Conservation (phyloP, 768 basidiomycete species). For the Obba rivulosa region DNA sequence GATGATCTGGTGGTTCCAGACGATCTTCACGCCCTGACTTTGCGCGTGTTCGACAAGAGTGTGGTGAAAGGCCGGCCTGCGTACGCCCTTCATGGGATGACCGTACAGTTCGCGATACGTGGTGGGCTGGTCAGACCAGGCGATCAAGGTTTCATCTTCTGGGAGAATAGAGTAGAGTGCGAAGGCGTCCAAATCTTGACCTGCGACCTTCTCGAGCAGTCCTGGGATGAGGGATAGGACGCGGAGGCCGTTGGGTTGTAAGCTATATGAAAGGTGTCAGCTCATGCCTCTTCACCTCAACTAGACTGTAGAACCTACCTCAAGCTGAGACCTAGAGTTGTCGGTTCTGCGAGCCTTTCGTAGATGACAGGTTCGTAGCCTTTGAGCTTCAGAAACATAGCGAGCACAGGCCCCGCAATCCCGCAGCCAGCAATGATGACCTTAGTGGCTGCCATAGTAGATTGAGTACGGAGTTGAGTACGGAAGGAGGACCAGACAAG, state of each 20-base stretch:
- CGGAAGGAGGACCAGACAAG: too few relatives aligned
- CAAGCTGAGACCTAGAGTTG: constrained; percentile 28
- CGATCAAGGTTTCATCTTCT: constrained; percentile 24
- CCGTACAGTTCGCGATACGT: constrained; percentile 15
- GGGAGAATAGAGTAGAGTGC: constrained; percentile 14
- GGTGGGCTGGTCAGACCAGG: constrained; percentile 18
- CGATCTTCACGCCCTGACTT: constrained; percentile 27
- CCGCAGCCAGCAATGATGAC: constrained; percentile 35
- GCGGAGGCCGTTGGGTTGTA: constrained; percentile 13
- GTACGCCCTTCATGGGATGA: constrained; percentile 26
- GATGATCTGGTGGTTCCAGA: constrained; percentile 29
- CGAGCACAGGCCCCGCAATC: constrained; percentile 36
- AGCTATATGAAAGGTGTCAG: background rate
- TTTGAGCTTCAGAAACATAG: constrained; percentile 31
- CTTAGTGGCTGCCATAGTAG: constrained; percentile 14
- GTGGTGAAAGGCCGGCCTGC: constrained; percentile 26
- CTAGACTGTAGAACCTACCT: constrained; percentile 19
- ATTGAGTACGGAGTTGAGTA: too few relatives aligned
- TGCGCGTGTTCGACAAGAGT: constrained; percentile 27
- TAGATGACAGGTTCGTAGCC: constrained; percentile 34
- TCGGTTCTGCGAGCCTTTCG: constrained; percentile 20
- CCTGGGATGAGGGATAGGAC: constrained; percentile 12
- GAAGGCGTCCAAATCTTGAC: background rate
- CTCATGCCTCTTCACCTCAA: too few relatives aligned
- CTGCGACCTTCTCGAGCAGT: constrained; percentile 9